These are phyloP conservation scores for Xerocomus brunneocitrinus DNA, from an alignment of 768 basidiomycete species.

Conservation along the genomic window DNA sequence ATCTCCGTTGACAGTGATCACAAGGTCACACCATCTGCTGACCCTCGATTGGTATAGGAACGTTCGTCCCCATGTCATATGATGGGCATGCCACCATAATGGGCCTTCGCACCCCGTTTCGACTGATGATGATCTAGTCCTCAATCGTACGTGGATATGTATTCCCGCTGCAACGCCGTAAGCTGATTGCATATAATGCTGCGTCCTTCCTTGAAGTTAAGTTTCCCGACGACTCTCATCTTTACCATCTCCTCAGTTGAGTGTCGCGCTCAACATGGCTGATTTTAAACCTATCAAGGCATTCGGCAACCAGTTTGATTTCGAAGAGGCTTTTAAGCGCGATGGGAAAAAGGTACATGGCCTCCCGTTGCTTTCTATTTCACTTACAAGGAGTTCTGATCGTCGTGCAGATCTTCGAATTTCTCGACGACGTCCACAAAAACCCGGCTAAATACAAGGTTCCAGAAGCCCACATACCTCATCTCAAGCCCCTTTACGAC, in stretches of 20 bases:
- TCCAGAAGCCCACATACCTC: not conserved
- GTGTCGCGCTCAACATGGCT: no score
- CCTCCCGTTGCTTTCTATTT: no score
- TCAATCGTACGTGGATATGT: no score
- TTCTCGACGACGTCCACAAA: no score
- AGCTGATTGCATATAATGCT: no score
- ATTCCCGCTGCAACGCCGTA: no score
- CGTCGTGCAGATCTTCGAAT: no score
- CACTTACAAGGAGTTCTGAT: no score
- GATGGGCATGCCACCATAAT: no score
- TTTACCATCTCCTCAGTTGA: not conserved
- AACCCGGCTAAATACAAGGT: not conserved
- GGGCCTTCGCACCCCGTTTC: no score
- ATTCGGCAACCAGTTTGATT: not conserved
- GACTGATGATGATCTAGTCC: no score
- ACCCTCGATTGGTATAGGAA: not conserved
- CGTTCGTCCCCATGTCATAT: not conserved
- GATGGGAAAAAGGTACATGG: not conserved
- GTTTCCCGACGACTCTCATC: not conserved
- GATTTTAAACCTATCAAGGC: not conserved
- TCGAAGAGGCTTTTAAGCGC: not conserved
- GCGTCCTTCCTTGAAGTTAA: not conserved
- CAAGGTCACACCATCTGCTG: no score
- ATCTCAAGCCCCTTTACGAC: not conserved
- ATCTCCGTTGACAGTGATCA: not conserved